phyloP scores from a whole-genome alignment of 371 early-diverging fungal species.

The Dichotomocladium elegans region DNA sequence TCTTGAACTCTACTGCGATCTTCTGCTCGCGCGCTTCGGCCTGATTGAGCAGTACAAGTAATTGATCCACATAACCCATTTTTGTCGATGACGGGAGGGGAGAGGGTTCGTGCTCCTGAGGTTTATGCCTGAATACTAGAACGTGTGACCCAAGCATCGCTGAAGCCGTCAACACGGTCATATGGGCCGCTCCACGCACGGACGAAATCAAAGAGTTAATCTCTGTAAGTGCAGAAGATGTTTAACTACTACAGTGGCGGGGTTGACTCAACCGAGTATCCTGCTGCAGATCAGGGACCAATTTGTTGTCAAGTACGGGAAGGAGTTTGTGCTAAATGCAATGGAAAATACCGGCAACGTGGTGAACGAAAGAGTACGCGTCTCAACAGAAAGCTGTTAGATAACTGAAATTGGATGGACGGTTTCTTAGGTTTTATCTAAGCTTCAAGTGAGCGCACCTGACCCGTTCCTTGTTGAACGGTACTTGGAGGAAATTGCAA shows the following conservation, averaged over 20 bases:
- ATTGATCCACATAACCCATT: too few relatives aligned
- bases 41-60: slow-evolving; percentile 81
- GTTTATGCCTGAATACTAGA: too few relatives aligned
- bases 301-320: slow-evolving; percentile 77
- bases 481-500: slow-evolving; percentile 88
- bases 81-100: too few relatives aligned
- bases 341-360: slow-evolving; percentile 69
- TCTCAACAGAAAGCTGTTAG: not conserved
- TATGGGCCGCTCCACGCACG: slow-evolving; percentile 83
- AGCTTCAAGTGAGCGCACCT: slow-evolving; percentile 77
- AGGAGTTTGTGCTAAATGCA: slow-evolving; percentile 74
- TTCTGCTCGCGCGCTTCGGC: slow-evolving; percentile 84
- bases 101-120: too few relatives aligned
- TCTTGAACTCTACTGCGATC: slow-evolving; percentile 86
- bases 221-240: slow-evolving; percentile 30
- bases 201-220: slow-evolving; percentile 85
- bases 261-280: too few relatives aligned
- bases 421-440: slow-evolving; percentile 67
- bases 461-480: slow-evolving; percentile 76
- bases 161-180: slow-evolving; percentile 85
- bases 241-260: too few relatives aligned
- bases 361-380: slow-evolving; percentile 73
- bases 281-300: slow-evolving; percentile 64
- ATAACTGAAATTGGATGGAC: not conserved
- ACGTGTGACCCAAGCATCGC: slow-evolving; percentile 75